Percentiles rank a stretch among this genome's conserved stretches.
Conservation (phyloP, 176 grass and related monocot genomes). For the Chrysopogon serrulatus region DNA sequence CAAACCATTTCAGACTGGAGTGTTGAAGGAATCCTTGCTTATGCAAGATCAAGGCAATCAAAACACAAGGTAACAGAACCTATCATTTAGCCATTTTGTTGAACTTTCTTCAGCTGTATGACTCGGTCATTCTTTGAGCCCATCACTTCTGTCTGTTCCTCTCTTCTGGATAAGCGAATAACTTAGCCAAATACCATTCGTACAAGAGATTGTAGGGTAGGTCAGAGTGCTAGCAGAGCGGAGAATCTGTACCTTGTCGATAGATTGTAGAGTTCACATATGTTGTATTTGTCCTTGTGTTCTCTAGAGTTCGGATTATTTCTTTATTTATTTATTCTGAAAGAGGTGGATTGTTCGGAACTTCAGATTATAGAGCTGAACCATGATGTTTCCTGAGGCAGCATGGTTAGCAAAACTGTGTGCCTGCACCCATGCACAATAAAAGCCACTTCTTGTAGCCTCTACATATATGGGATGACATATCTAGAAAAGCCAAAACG, state of each 20-base stretch:
- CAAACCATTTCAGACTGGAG: slow-evolving; percentile 27
- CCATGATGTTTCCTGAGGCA: not conserved
- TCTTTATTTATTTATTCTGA: no score
- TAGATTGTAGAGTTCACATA: no score
- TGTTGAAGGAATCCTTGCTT: slow-evolving; percentile 33
- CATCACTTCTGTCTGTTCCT: not conserved
- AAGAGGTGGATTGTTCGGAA: no score
- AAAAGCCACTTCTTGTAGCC: not conserved
- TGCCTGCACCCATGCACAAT: not conserved
- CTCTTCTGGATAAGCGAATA: no score
- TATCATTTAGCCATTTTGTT: not conserved
- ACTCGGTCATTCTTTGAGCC: not conserved
- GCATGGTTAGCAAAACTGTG: not conserved
- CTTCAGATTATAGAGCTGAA: not conserved
- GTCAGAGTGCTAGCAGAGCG: no score
- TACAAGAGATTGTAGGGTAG: no score
- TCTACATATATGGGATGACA: not conserved
- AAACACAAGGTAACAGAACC: not conserved
- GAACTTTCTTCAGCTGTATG: not conserved
- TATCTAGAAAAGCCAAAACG: not conserved
- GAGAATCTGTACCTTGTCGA: no score
- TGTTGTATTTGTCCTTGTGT: no score
- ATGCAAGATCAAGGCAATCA: slow-evolving; percentile 4
- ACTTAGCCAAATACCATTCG: no score
- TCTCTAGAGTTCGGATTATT: no score